These are phyloP conservation scores for Lumnitzera littorea DNA, from an alignment of 345 rosid genomes.

Conservation along the genomic window DNA sequence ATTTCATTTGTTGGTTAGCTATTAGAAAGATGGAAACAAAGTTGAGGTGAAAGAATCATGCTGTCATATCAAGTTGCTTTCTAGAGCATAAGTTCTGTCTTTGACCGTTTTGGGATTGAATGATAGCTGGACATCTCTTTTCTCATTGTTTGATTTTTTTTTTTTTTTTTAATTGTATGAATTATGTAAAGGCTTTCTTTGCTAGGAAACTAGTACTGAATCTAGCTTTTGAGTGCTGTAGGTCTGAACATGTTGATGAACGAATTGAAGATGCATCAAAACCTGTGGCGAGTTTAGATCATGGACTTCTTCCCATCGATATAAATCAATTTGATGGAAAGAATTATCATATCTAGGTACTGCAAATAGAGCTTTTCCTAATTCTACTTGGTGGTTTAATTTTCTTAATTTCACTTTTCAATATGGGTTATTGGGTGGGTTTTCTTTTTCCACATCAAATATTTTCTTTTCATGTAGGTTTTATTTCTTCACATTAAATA, in stretches of 20 bases:
- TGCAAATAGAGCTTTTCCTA: slow-evolving; percentile 50
- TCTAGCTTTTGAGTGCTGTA: slow-evolving; percentile 17
- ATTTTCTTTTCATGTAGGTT: too few species aligned
- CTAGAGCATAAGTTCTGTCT: neutral
- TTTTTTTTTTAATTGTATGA: too few species aligned
- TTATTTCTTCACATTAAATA: too few species aligned
- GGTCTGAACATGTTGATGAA: slow-evolving; percentile 14
- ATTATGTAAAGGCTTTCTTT: too few species aligned
- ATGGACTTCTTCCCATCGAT: slow-evolving; percentile 29
- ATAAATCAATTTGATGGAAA: slow-evolving; percentile 66
- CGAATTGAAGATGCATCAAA: slow-evolving; percentile 23
- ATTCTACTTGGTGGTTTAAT: neutral
- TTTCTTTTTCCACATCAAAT: too few species aligned
- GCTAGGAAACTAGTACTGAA: too few species aligned
- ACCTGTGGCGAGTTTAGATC: slow-evolving; percentile 19
- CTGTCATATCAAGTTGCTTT: neutral
- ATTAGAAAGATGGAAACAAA: slow-evolving; percentile 41
- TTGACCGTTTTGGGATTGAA: too few species aligned
- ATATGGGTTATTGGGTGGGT: too few species aligned
- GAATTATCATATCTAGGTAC: slow-evolving; percentile 54
- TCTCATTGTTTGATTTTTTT: too few species aligned
- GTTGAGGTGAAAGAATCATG: slow-evolving; percentile 35
- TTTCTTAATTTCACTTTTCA: too few species aligned
- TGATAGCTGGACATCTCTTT: too few species aligned
- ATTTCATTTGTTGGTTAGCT: slow-evolving; percentile 8